Evolutionary conservation across 148 eudicot genomes (phyloP), one percentile per base, ranked within the genome.

Genomic region (Heliosperma pusillum): DNA sequence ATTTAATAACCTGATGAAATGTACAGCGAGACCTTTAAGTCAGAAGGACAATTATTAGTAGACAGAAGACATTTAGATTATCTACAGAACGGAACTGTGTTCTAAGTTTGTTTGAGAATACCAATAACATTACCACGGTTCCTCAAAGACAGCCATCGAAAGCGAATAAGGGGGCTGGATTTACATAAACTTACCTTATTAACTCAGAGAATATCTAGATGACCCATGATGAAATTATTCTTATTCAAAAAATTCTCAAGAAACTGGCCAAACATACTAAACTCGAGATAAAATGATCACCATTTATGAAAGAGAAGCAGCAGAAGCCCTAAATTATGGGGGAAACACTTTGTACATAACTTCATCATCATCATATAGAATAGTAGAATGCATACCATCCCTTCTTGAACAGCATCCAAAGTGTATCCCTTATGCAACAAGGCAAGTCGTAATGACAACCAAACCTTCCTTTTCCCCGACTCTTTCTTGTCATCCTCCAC

Each of bases 361-460:
- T 7, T 17, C 44, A 47, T n/a, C 44, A 45, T 67, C 53, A 60
- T 45, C 60, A 75, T 11, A 9, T 30, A 72, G 50, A 44, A 64
- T 26, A 44, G 10, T 30, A 72, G 40, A 44, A 64, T 26, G 52
- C 93, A 74, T 87, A 95, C 99, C 99, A 95, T 90, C 80, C 97
- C 99, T 84, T 95, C 96, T 78, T 92, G 97, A 87, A 95, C 80
- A 60, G 83, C 83, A 73, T 95, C 99, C 79, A 92, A 81, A 10
- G 89, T 81, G 74, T 90, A 87, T 74, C 88, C 81, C 77, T 90
- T 92, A 74, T 92, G 90, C 88, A 95, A 81, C 80, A 89, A 84
- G 55, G 97, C 79, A 72, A 95, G 94, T 22, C 94, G 91, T 58
- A 89, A 68, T 76, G 99, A 95, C 70, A 95, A 92, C 99, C 99